phyloP scores from a whole-genome alignment of 176 grass and related monocot genomes.

The Miscanthus lutarioriparius region DNA sequence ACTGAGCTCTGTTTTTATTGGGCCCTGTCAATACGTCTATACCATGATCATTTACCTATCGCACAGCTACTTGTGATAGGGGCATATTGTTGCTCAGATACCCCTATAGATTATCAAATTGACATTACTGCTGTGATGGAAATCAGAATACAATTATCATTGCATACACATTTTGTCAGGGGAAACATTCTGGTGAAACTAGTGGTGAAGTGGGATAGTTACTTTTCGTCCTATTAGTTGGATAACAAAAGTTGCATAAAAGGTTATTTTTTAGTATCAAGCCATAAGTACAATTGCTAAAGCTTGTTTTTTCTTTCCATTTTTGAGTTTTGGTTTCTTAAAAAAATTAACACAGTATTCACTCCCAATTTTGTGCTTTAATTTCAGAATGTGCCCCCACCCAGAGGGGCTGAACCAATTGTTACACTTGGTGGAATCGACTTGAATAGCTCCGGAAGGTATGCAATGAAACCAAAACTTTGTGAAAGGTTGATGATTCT shows the following conservation, averaged over 20 bases:
- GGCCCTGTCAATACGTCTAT: not conserved
- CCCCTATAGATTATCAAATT: slow-evolving; percentile 14
- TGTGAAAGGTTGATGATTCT: slow-evolving; percentile 14
- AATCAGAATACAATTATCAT: slow-evolving; percentile 12
- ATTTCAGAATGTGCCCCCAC: slow-evolving; percentile 61
- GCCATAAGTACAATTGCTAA: slow-evolving; percentile 1
- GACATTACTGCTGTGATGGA: not conserved
- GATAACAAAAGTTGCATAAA: not conserved
- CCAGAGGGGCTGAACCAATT: slow-evolving; percentile 75
- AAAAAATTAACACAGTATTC: not conserved
- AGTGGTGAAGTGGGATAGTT: not conserved
- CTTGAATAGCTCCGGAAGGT: slow-evolving; percentile 98
- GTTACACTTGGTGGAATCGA: slow-evolving; percentile 88
- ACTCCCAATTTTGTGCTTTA: slow-evolving; percentile 40
- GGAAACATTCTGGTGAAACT: not conserved
- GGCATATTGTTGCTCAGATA: not conserved
- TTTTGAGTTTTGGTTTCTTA: not conserved
- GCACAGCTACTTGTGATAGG: slow-evolving; percentile 16
- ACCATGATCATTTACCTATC: not conserved
- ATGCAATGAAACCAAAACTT: slow-evolving; percentile 29
- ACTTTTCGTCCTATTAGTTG: slow-evolving; percentile 28
- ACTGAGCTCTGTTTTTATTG: not conserved
- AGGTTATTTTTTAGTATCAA: not conserved
- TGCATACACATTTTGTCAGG: not conserved
- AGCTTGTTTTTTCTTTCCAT: not conserved